Conservation (phyloP, 805 yeast species). For the Kockiozyma suomiensis region DNA sequence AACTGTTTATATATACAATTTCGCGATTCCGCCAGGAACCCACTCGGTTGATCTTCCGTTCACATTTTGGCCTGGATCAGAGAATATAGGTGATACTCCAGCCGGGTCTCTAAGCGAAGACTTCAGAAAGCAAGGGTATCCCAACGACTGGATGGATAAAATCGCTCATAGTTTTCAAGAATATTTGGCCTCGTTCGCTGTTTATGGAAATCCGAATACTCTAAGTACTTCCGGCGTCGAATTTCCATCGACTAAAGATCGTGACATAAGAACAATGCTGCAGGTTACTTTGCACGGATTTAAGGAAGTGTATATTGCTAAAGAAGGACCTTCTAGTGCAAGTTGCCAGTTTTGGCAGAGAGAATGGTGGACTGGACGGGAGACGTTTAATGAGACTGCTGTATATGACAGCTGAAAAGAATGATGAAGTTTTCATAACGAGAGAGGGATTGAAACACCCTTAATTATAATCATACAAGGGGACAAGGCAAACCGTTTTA, state of each 20-base stretch:
- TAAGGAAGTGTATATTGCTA: neutral
- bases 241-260: neutral
- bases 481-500: too few species aligned
- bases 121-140: neutral
- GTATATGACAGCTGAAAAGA: too few species aligned
- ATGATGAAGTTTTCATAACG: too few species aligned
- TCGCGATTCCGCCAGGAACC: conserved; percentile 26
- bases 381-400: neutral
- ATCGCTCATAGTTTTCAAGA: conserved; percentile 14
- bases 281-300: conserved; percentile 10
- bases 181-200: conserved; percentile 21
- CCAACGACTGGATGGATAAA: neutral
- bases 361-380: conserved; percentile 21
- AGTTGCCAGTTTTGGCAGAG: conserved; percentile 16
- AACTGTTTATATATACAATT: conserved; percentile 1
- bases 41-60: conserved; percentile 22
- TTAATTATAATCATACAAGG: too few species aligned
- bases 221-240: neutral
- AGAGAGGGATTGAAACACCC: too few species aligned
- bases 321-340: conserved; percentile 8
- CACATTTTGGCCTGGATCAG: conserved; percentile 22
- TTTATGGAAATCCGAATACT: conserved; percentile 26
- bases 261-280: conserved; percentile 5
- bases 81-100: neutral
- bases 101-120: too few species aligned